Evolutionary conservation across 371 early-diverging fungal genomes (phyloP).

Genomic region (Apophysomyces ossiformis): DNA sequence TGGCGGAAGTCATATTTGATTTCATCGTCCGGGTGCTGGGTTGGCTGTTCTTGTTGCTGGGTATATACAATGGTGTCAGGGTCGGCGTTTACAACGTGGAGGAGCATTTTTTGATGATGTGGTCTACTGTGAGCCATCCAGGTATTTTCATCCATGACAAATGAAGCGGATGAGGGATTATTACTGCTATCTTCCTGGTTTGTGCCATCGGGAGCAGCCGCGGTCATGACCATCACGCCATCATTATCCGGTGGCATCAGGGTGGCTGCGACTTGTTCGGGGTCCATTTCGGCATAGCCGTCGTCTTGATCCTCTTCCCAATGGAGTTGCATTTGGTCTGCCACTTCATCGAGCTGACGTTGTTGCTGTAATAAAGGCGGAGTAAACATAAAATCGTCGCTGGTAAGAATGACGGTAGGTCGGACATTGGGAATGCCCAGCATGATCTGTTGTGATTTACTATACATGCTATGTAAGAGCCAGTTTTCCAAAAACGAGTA

Average conservation of each 20-base stretch:
- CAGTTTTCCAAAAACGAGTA: conserved; percentile 52
- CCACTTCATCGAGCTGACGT: conserved; percentile 20
- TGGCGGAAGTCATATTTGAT: conserved; percentile 21
- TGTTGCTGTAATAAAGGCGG: conserved; percentile 40
- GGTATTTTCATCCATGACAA: conserved; percentile 48
- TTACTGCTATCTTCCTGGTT: conserved; percentile 17
- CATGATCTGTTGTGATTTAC: conserved; percentile 54
- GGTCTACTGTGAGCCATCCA: conserved; percentile 45
- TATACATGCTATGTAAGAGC: conserved; percentile 50
- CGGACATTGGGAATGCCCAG: conserved; percentile 41
- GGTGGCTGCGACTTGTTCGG: neutral
- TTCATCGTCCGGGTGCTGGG: neutral
- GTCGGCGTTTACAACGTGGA: conserved; percentile 36
- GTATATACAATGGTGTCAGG: conserved; percentile 7
- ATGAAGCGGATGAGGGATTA: conserved; percentile 4
- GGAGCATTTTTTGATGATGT: conserved; percentile 19
- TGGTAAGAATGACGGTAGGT: conserved; percentile 45
- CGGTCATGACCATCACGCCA: conserved; percentile 29
- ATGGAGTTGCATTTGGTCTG: conserved; percentile 20
- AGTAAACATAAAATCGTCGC: conserved; percentile 55
- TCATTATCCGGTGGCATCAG: conserved; percentile 24
- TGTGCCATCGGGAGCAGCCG: conserved; percentile 25
- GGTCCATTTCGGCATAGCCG: conserved; percentile 9
- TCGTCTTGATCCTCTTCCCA: conserved; percentile 31
- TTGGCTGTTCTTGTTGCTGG: conserved; percentile 7